phyloP scores from a whole-genome alignment of 495 filamentous ascomycete genomes.

The Xylaria castorea region DNA sequence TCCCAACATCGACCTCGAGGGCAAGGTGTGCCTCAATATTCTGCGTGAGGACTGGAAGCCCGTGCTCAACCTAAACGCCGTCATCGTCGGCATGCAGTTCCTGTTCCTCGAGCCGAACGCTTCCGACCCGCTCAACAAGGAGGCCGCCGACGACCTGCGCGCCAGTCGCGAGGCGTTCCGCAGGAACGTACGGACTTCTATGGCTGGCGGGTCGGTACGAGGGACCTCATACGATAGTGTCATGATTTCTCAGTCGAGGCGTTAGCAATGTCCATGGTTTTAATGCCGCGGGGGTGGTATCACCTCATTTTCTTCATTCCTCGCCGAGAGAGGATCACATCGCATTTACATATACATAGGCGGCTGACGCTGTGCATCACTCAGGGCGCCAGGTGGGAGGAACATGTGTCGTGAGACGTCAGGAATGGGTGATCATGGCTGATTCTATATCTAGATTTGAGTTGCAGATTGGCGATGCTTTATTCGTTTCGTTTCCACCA shows the following conservation, averaged over 20 bases:
- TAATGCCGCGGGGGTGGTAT: neutral
- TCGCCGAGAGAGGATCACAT: conserved; percentile 9
- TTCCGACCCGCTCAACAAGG: conserved; percentile 96
- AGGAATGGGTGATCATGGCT: neutral
- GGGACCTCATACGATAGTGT: conserved; percentile 78
- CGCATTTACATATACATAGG: conserved; percentile 19
- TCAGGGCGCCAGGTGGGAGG: neutral
- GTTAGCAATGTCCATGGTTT: conserved; percentile 37
- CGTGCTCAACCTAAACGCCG: conserved; percentile 93
- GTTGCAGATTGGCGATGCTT: conserved; percentile 18
- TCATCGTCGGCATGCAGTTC: conserved; percentile 97
- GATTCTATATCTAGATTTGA: conserved; percentile 25
- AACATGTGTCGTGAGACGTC: conserved; percentile 3
- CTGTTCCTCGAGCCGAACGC: conserved; percentile 98
- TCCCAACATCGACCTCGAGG: conserved; percentile 97
- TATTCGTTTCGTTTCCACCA: conserved; percentile 15
- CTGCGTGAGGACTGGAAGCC: conserved; percentile 98
- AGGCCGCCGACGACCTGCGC: conserved; percentile 92
- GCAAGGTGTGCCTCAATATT: conserved; percentile 97
- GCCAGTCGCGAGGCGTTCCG: conserved; percentile 85
- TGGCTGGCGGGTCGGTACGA: conserved; percentile 82
- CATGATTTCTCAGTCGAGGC: conserved; percentile 38
- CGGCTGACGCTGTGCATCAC: conserved; percentile 21
- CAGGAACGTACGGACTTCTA: conserved; percentile 81
- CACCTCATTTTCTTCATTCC: conserved; percentile 10